Base-by-base conservation (phyloP, 225 moss, liverwort and hornwort genomes). In the Sphagnum contortum region DNA sequence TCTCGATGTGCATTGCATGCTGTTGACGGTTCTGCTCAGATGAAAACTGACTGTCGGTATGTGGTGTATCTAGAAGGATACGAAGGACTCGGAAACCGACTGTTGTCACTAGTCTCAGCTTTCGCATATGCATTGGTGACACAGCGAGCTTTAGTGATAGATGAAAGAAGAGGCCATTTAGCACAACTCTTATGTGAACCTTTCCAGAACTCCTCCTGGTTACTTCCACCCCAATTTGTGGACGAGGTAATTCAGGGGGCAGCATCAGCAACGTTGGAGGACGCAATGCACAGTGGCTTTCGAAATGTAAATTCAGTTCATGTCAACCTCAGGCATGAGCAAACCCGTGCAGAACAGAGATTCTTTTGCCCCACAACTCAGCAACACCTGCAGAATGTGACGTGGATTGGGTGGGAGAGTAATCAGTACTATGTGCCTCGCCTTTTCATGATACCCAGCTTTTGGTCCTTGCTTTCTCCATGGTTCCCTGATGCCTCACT, bases 391-490 rank as follows among this genome's bases (percentile, higher is more conserved):
- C 54, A 60, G 3, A 60, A 77, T 2, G 79, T 95, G 70, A 48
- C 76, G 3, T 95, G 91, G 91, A 48, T 91, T 62, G 61, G 72
- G 8, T 91, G 89, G 89, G 80, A 64, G 71, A 88, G 91, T 57
- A 95, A 95, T 61, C 94, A 95, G 62, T 95, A 95, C 56, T 86
- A 79, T 68, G 74, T 84, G 48, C 94, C 94, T 2, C 80, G 89
- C 8, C 69, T 95, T 11, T 83, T 88, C 59, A 84, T 88, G 70
- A 69, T 88, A 3, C 67, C 70, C 3, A 80, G 86, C 45, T 82
- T 82, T 6, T 91, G 94, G 94, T 56, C 72, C 2, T 73, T 47
- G 48, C 49, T 95, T 65, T 62, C 8, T 4, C 48, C 55, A 1
- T 80, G 89, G 71, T 91, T 91, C 71, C 89, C 91, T 44, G 73